Conservation (phyloP, 352 stramenopile genomes). For the Sclerospora graminicola region DNA sequence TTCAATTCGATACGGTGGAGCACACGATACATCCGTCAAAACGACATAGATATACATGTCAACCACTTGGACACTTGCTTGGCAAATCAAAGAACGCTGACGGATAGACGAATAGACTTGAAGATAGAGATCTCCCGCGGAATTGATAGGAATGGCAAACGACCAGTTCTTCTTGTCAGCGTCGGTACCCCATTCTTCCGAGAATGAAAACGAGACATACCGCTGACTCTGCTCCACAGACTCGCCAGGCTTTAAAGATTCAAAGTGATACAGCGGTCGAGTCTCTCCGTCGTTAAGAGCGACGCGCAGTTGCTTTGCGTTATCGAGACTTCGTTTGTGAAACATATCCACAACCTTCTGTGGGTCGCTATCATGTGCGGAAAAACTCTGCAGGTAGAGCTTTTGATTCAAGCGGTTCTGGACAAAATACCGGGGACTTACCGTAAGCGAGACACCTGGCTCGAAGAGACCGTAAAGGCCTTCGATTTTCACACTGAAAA, state of each 20-base stretch:
- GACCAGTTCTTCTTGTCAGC: slow-evolving; percentile 57
- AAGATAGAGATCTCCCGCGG: slow-evolving; percentile 65
- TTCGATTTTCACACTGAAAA: slow-evolving; percentile 77
- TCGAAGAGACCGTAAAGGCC: slow-evolving; percentile 76
- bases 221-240: slow-evolving; percentile 46
- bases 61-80: slow-evolving; percentile 80
- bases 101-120: slow-evolving; percentile 69
- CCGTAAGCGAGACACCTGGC: slow-evolving; percentile 56
- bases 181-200: slow-evolving; percentile 41
- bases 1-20: slow-evolving; percentile 77
- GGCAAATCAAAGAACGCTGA: slow-evolving; percentile 68
- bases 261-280: slow-evolving; percentile 69
- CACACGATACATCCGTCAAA: slow-evolving; percentile 67
- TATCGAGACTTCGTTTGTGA: slow-evolving; percentile 50
- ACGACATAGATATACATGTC: slow-evolving; percentile 86
- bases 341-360: slow-evolving; percentile 63
- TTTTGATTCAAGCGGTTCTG: slow-evolving; percentile 79
- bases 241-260: slow-evolving; percentile 61
- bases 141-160: slow-evolving; percentile 69
- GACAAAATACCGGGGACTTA: slow-evolving; percentile 74
- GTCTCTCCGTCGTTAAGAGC: slow-evolving; percentile 50
- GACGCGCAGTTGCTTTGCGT: slow-evolving; percentile 45
- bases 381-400: slow-evolving; percentile 67
- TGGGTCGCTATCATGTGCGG: slow-evolving; percentile 41
- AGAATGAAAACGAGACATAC: slow-evolving; percentile 77